Evolutionary conservation across 345 rosid genomes (phyloP).

Genomic region (Dipteronia sinensis): DNA sequence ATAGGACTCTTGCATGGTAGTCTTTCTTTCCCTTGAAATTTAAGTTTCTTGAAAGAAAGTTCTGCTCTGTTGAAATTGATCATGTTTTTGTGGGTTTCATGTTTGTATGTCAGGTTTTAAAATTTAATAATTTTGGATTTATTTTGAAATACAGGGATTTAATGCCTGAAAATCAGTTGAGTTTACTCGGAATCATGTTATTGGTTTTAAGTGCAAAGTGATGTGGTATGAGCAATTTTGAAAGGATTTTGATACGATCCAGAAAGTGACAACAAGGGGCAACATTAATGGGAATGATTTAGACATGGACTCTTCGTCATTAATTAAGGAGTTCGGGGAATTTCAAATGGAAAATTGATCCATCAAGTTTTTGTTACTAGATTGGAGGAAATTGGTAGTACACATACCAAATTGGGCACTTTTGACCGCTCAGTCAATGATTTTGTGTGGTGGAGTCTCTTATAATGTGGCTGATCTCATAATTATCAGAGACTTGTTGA

Average conservation of each 20-base stretch:
- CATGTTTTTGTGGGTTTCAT: neutral
- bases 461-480: neutral
- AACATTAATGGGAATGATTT: slow-evolving; percentile 3
- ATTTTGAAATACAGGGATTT: neutral
- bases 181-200: neutral
- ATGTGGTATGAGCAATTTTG: neutral
- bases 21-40: neutral
- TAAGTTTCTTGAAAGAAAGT: neutral
- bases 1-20: slow-evolving; percentile 63
- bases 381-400: neutral
- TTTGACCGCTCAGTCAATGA: neutral
- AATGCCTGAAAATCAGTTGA: neutral
- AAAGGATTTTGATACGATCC: neutral
- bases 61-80: neutral
- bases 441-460: neutral
- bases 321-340: neutral
- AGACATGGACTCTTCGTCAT: neutral
- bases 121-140: too few species aligned
- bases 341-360: neutral
- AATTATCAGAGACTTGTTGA: neutral
- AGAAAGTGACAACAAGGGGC: neutral
- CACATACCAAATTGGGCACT: neutral
- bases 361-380: neutral
- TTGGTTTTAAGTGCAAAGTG: neutral
- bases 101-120: neutral